Evolutionary conservation across 139 green algal species (phyloP), one percentile per base, ranked within the genome.

Genomic region (Chlamydomonas eustigma): DNA sequence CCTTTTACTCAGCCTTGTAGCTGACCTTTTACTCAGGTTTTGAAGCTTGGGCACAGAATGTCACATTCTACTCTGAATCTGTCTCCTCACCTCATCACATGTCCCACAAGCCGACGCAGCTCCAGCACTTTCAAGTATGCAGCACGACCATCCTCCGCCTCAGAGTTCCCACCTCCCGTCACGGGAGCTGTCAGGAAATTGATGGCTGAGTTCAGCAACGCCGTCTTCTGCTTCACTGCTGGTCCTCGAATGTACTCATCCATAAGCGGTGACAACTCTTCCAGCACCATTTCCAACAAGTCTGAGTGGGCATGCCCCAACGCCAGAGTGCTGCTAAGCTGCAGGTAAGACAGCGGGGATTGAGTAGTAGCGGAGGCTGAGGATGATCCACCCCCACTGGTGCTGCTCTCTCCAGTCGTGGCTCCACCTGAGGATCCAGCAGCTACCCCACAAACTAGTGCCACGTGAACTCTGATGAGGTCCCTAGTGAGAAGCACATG

Each of bases 231-330:
- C 44, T 58, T 58, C 44, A 58, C 44, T 18, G 44, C 58, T 28
- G 58, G 58, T 28, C 58, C 58, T 28, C 58, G 24, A 24, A 70
- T 28, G 65, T 79, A 79, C 58, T 85, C 83, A 0, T 78, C 75
- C 37, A 86, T 64, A 8, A 81, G 58, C 33, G 51, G 38, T 3
- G 63, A 35, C 81, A 83, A 69, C 73, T 84, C 76, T 39, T 80
- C 63, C 72, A 81, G 51, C 34, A 65, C 70, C 65, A 25, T 85
- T 39, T 51, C 63, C 35, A 87, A 84, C 71, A 83, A 78, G n/a
- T 88, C 83, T 1, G 79, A 65, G 68, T 91, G 79, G 31, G 79
- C 68, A 74, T 88, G 82, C 3, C 92, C 92, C 71, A 96, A 74
- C 0, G 90, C 90, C 77, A 95, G 69, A 36, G 88, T 73, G 12